phyloP scores from a whole-genome alignment of 257 asterid species.

The Knoxia roxburghii region DNA sequence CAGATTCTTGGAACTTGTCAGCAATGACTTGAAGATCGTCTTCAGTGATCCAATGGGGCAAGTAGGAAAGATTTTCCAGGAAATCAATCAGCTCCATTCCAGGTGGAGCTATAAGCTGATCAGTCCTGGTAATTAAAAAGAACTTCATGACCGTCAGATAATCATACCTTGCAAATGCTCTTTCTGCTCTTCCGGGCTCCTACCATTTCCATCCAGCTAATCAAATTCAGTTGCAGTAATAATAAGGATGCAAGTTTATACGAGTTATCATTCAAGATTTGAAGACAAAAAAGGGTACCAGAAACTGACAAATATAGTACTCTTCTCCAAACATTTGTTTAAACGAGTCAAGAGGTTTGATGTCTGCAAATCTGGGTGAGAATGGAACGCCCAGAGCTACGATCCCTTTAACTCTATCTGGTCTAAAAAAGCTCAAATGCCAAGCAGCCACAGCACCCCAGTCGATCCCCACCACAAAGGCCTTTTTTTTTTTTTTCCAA shows the following conservation, averaged over 20 bases:
- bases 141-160: slow-evolving; percentile 37
- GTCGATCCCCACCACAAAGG: slow-evolving; percentile 42
- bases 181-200: slow-evolving; percentile 53
- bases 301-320: slow-evolving; percentile 41
- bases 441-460: slow-evolving; percentile 56
- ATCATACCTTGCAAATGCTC: slow-evolving; percentile 41
- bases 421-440: slow-evolving; percentile 42
- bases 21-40: slow-evolving; percentile 43
- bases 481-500: too few species aligned
- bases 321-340: slow-evolving; percentile 41
- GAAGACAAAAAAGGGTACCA: slow-evolving; percentile 25
- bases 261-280: background rate
- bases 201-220: background rate
- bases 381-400: slow-evolving; percentile 38
- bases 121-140: slow-evolving; percentile 27
- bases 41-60: slow-evolving; percentile 46
- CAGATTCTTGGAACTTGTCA: slow-evolving; percentile 50
- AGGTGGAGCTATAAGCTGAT: slow-evolving; percentile 31
- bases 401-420: slow-evolving; percentile 38
- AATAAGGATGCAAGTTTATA: background rate
- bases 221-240: background rate
- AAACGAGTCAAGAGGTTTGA: slow-evolving; percentile 25
- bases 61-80: slow-evolving; percentile 32
- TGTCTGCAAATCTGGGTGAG: slow-evolving; percentile 22
- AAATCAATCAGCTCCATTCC: slow-evolving; percentile 44